Evolutionary conservation across 2,329 filamentous ascomycete species (phyloP).

Genomic region (Colletotrichum melonis): DNA sequence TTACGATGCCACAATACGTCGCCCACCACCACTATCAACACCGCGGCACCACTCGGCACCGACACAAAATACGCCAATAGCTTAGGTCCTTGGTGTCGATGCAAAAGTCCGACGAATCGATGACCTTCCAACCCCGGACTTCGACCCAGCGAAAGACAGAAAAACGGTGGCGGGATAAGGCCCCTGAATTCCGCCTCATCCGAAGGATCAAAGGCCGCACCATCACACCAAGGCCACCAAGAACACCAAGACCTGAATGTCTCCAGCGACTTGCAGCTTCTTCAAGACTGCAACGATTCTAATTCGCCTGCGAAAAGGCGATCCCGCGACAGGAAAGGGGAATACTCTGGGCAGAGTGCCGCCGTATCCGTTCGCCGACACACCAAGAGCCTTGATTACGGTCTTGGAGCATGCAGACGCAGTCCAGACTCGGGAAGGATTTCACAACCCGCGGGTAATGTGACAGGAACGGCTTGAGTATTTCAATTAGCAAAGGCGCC

Average conservation of each 20-base stretch:
- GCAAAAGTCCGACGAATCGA: neutral
- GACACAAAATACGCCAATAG: neutral
- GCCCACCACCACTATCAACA: constrained; percentile 1
- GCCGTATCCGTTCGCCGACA: constrained; percentile 9
- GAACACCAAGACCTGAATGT: constrained; percentile 10
- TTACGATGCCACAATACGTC: neutral
- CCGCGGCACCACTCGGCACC: neutral
- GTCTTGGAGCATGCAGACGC: neutral
- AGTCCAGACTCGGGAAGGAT: neutral
- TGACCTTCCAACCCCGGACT: neutral
- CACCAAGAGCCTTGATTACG: neutral
- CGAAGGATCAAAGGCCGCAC: constrained; percentile 2
- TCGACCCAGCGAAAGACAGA: neutral
- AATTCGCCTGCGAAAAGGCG: neutral
- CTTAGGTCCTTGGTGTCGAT: neutral
- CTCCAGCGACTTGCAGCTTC: neutral
- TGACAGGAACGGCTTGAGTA: neutral
- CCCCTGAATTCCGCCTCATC: constrained; percentile 16
- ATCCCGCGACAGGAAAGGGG: neutral
- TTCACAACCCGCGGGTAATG: neutral
- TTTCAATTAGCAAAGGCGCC: neutral
- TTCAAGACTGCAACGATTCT: neutral
- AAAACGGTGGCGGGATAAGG: neutral
- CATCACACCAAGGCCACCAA: constrained; percentile 16
- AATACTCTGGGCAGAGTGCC: constrained; percentile 22